Conservation (phyloP, 805 yeast species). For the Wickerhamomyces tratensis region DNA sequence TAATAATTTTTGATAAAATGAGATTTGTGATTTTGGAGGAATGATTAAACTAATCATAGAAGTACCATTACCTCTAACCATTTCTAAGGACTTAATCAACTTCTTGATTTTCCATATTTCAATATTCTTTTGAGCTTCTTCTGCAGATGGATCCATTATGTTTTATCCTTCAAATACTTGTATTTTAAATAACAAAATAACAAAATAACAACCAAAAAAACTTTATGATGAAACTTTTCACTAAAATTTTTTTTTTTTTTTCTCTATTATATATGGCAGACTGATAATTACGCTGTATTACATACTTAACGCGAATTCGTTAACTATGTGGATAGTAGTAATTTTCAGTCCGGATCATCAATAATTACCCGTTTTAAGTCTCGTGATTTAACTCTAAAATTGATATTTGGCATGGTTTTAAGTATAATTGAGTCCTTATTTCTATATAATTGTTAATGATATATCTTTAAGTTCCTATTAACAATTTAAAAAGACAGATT, state of each 20-base stretch:
- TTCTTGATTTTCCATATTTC: conserved; percentile 99
- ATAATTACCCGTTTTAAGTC: not conserved
- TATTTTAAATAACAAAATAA: too few relatives aligned
- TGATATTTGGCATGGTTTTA: too few relatives aligned
- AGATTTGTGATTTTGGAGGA: conserved; percentile 92
- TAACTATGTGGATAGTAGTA: not conserved
- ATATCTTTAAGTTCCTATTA: too few relatives aligned
- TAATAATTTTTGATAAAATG: conserved; percentile 80
- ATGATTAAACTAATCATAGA: conserved; percentile 96
- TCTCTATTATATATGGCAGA: not conserved
- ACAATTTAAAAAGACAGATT: too few relatives aligned
- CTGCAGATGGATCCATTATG: conserved; percentile 27
- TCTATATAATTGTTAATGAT: too few relatives aligned
- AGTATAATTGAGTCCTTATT: too few relatives aligned
- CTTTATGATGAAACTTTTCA: too few relatives aligned
- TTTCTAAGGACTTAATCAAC: conserved; percentile 76
- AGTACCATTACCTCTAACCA: conserved; percentile 97
- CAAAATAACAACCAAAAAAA: too few relatives aligned
- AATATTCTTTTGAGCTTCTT: conserved; percentile 89
- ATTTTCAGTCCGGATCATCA: not conserved
- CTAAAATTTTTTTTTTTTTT: too few relatives aligned
- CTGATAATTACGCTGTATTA: not conserved
- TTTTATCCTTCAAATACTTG: too few relatives aligned
- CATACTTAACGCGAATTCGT: too few relatives aligned
- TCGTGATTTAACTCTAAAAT: too few relatives aligned